Evolutionary conservation across 2,329 filamentous ascomycete species (phyloP).

Genomic region (Verticillium dahliae): DNA sequence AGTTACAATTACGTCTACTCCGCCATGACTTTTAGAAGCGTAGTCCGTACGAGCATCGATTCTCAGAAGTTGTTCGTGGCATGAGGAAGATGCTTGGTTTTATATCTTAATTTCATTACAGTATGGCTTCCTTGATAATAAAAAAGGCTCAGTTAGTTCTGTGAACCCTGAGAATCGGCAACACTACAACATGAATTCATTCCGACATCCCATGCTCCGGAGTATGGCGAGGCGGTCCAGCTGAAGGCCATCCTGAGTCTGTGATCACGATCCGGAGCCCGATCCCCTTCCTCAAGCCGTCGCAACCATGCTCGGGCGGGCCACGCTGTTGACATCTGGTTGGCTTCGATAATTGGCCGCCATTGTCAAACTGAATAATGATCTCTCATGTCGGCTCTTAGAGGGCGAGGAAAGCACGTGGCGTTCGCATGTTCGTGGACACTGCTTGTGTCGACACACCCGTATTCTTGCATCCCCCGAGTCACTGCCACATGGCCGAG

Average conservation of each 20-base stretch:
- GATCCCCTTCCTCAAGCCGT: not conserved
- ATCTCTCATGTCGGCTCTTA: not conserved
- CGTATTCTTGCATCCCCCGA: not conserved
- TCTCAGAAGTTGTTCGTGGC: too few relatives aligned
- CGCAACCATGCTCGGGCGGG: not conserved
- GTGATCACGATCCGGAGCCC: not conserved
- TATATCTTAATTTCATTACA: not conserved
- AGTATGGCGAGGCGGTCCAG: not conserved
- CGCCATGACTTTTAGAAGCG: too few relatives aligned
- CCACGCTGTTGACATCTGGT: not conserved
- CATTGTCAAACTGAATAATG: constrained; percentile 13
- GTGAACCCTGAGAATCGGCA: not conserved
- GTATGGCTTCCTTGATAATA: not conserved
- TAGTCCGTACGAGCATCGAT: too few relatives aligned
- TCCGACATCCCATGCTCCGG: not conserved
- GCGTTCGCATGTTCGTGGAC: constrained; percentile 6
- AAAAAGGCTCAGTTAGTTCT: not conserved
- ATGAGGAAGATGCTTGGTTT: not conserved
- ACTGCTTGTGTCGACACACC: not conserved
- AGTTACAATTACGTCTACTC: too few relatives aligned
- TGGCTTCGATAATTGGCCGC: constrained; percentile 15
- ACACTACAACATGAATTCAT: not conserved
- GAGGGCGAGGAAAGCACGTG: constrained; percentile 7
- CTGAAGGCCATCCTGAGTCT: not conserved
- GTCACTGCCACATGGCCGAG: not conserved